Percentiles rank a stretch among this genome's conserved stretches.
These are phyloP conservation scores for Colletotrichum sp. DNA, from an alignment of 2,329 filamentous ascomycete species.

Conservation along the genomic window DNA sequence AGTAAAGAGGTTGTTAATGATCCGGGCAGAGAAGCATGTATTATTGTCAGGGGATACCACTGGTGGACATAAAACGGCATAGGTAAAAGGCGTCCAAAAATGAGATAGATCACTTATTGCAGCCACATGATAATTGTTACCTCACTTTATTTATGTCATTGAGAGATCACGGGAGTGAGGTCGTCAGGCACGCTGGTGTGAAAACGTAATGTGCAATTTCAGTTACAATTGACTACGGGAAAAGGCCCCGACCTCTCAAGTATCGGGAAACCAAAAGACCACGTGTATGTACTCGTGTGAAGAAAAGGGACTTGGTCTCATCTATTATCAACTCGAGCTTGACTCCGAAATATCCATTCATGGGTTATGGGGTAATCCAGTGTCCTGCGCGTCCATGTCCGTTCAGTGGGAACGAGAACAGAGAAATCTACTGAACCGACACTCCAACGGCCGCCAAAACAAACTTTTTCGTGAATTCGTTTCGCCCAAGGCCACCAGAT, in stretches of 20 bases:
- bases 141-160: background rate
- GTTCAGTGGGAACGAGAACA: conserved; percentile 18
- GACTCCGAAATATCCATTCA: conserved; percentile 23
- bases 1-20: background rate
- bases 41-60: background rate
- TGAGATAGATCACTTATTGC: background rate
- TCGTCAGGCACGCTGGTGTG: background rate
- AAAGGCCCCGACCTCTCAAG: background rate
- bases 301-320: conserved; percentile 19
- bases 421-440: conserved; percentile 20
- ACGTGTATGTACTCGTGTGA: conserved; percentile 3
- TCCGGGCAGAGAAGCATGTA: background rate
- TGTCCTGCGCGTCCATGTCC: conserved; percentile 11
- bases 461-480: conserved; percentile 19
- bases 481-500: background rate
- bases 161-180: background rate
- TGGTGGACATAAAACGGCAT: background rate
- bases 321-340: conserved; percentile 22
- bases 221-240: conserved; percentile 9
- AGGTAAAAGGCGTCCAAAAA: conserved; percentile 4
- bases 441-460: conserved; percentile 20
- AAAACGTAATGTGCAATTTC: background rate
- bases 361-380: conserved; percentile 19
- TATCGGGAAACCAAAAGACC: background rate
- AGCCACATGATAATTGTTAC: background rate